A percentile compares a stretch with the other conserved stretches of the same genome.
Conservation (phyloP, 495 filamentous ascomycete genomes). For the Neurospora sp. region DNA sequence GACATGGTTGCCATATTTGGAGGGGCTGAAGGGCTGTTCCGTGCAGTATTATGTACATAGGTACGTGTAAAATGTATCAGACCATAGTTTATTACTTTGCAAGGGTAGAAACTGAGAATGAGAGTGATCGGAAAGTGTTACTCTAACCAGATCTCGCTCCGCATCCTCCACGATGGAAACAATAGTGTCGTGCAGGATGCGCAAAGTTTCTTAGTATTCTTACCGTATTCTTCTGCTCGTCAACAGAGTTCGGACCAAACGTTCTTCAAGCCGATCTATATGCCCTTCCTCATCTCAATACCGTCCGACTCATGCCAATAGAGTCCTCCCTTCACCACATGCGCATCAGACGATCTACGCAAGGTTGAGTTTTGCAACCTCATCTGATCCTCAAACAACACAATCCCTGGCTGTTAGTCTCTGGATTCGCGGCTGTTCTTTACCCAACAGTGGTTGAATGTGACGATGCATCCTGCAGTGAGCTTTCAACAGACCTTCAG, state of each 20-base stretch:
- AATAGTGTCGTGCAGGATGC: background rate
- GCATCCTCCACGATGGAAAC: background rate
- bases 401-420: background rate
- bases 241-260: background rate
- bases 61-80: background rate
- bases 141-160: background rate
- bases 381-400: background rate
- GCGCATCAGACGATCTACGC: constrained; percentile 3
- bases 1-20: background rate
- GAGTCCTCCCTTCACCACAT: background rate
- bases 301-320: background rate
- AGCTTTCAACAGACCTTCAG: background rate
- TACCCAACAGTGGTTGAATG: background rate
- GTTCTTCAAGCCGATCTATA: background rate
- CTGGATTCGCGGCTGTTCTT: background rate
- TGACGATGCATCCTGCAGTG: background rate
- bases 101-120: background rate
- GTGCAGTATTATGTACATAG: background rate
- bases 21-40: background rate
- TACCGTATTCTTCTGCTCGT: background rate
- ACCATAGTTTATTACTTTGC: background rate
- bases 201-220: background rate
- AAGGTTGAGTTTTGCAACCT: background rate
- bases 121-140: background rate
- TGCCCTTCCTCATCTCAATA: background rate